These are phyloP conservation scores for Apostasia shenzhenica DNA, from an alignment of 106 monocot genomes.

Conservation along the genomic window DNA sequence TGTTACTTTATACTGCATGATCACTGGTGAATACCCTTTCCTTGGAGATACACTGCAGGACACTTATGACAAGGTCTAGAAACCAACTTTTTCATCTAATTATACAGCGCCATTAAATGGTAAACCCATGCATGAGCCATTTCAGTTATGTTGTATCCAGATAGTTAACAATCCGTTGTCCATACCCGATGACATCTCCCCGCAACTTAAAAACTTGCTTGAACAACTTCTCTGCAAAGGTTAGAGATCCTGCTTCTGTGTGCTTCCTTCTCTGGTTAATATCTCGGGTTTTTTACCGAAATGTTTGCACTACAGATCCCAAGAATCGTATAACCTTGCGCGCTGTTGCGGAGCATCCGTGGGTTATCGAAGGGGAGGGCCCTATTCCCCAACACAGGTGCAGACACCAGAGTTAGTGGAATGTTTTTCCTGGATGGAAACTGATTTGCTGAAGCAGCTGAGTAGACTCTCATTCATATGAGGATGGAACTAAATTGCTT, in stretches of 20 bases:
- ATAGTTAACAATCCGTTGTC: slow-evolving; percentile 39
- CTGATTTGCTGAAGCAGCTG: too few relatives aligned
- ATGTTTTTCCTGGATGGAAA: too few relatives aligned
- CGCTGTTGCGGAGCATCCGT: slow-evolving; percentile 55
- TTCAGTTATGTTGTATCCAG: slow-evolving; percentile 10
- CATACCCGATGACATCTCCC: slow-evolving; percentile 36
- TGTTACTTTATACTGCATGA: slow-evolving; percentile 67
- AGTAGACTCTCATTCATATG: too few relatives aligned
- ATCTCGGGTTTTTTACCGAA: not conserved
- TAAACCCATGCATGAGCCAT: not conserved
- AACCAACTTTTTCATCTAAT: not conserved
- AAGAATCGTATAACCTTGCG: slow-evolving; percentile 42
- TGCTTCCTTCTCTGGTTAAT: not conserved
- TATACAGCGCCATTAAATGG: too few relatives aligned
- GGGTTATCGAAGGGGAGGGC: slow-evolving; percentile 56
- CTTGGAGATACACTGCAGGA: slow-evolving; percentile 59
- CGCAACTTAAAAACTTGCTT: slow-evolving; percentile 42
- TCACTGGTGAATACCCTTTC: slow-evolving; percentile 58
- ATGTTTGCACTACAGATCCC: slow-evolving; percentile 40
- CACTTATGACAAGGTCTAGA: slow-evolving; percentile 56
- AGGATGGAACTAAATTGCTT: too few relatives aligned
- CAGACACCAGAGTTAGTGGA: slow-evolving; percentile 12
- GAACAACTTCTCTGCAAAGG: slow-evolving; percentile 67
- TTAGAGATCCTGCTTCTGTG: not conserved
- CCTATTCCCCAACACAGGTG: slow-evolving; percentile 40